Evolutionary conservation across 2,329 filamentous ascomycete genomes (phyloP), one percentile per base, ranked within the genome.

Genomic region (Endothia cerciana): DNA sequence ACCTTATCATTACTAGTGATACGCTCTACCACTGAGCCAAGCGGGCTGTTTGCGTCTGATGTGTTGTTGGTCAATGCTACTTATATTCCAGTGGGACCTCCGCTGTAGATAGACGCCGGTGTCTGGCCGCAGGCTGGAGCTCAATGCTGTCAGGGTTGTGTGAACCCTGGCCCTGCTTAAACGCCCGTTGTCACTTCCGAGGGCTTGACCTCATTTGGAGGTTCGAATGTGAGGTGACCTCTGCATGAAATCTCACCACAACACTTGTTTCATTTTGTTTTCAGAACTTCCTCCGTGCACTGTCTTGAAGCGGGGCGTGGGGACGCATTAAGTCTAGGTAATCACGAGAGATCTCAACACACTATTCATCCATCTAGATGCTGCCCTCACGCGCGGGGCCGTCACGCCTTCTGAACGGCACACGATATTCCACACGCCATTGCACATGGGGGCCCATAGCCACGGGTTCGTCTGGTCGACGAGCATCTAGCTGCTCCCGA

Each of bases 1-100:
- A 66, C 66, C 60, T 68, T 62, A 57, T 68, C 66, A 68, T 66
- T 68, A 68, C 66, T 66, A 68, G 66, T 68, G 66, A 68, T 57
- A 62, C 66, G 66, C 66, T 68, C 66, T 68, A 68, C 66, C 66
- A 62, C 62, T 68, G 66, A 68, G 66, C 66, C 60, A 68, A 49
- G 62, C 60, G 64, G 66, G 66, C 66, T 13, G 0, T 1, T 30
- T 0, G 3, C 15, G 10, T 2, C 4, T 30, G 36, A n/a, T 3
- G 25, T 30, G 7, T 4, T 4, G 1, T 8, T 36, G n/a, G 22
- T n/a, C 25, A 51, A 40, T 5, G 7, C 13, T 19, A 15, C 1
- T 10, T 19, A 33, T 22, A 40, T 40, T 5, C 8, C 1, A 15
- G 4, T 4, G 7, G 13, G 4, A 11, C n/a, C 6, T 19, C 17